These are phyloP conservation scores for Backusella australiensis DNA, from an alignment of 192 early-diverging fungal genomes.

Conservation along the genomic window DNA sequence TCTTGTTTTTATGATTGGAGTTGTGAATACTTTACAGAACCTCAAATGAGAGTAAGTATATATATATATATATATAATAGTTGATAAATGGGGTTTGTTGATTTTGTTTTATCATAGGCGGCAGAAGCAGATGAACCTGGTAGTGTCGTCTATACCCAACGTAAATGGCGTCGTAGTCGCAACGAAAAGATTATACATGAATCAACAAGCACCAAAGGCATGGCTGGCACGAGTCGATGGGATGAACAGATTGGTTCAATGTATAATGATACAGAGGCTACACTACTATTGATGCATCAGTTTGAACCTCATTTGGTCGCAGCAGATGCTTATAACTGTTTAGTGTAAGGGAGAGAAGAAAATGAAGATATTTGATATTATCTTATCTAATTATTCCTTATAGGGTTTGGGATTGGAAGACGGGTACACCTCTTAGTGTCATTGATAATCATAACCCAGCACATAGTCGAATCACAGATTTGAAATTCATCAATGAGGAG, in stretches of 20 bases:
- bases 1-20: conserved; percentile 81
- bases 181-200: conserved; percentile 63
- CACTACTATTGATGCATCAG: conserved; percentile 70
- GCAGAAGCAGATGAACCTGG: conserved; percentile 82
- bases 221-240: conserved; percentile 60
- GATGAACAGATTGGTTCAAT: conserved; percentile 49
- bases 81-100: not conserved
- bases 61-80: too few relatives aligned
- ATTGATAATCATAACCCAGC: conserved; percentile 70
- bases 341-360: conserved; percentile 44
- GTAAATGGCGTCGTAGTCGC: conserved; percentile 68
- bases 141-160: conserved; percentile 69
- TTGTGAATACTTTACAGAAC: conserved; percentile 85
- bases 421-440: conserved; percentile 54
- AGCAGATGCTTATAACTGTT: conserved; percentile 66
- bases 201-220: conserved; percentile 46
- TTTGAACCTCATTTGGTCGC: conserved; percentile 84
- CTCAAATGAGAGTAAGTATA: conserved; percentile 74
- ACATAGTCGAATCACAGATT: conserved; percentile 65
- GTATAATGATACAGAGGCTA: conserved; percentile 52
- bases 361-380: not conserved
- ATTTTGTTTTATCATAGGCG: conserved; percentile 30
- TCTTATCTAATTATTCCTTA: not conserved
- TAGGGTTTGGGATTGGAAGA: conserved; percentile 78
- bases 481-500: conserved; percentile 92